These are phyloP conservation scores for Globisporangium recalcitrans DNA, from an alignment of 352 stramenopile species.

Conservation along the genomic window DNA sequence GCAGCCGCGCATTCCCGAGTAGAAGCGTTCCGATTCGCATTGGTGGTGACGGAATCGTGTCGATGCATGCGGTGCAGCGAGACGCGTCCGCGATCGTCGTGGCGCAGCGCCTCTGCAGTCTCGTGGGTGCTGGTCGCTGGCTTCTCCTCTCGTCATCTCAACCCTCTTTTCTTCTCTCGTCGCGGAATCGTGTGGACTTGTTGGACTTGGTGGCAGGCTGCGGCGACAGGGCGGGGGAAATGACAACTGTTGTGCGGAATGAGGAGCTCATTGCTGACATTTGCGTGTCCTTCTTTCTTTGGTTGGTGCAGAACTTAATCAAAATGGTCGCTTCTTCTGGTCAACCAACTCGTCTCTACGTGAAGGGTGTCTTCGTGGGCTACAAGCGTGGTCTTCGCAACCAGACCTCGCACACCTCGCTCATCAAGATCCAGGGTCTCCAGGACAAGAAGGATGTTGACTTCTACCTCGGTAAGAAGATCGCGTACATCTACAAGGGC, in stretches of 20 bases:
- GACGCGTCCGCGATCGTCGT: neutral
- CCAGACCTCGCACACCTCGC: slow-evolving; percentile 96
- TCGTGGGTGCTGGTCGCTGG: neutral
- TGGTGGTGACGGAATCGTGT: neutral
- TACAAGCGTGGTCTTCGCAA: slow-evolving; percentile 98
- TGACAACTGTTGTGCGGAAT: no score
- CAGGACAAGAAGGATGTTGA: slow-evolving; percentile 97
- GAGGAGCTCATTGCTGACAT: slow-evolving; percentile 7
- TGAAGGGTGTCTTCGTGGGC: slow-evolving; percentile 98
- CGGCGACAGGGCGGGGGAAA: neutral
- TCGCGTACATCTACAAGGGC: slow-evolving; percentile 99
- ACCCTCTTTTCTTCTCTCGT: neutral
- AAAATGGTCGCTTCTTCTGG: slow-evolving; percentile 89
- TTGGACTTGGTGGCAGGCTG: no score
- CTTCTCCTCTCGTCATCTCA: neutral
- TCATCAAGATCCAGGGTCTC: slow-evolving; percentile 99
- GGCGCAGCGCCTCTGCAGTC: neutral
- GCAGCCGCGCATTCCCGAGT: neutral
- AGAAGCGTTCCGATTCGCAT: neutral
- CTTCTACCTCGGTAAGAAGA: slow-evolving; percentile 99
- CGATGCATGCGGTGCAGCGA: no score
- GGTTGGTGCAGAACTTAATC: slow-evolving; percentile 55
- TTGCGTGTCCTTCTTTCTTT: neutral
- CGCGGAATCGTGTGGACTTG: neutral
- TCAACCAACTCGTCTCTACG: slow-evolving; percentile 95